These are phyloP conservation scores for Boletellus ananas DNA, from an alignment of 768 basidiomycete species.

Conservation along the genomic window DNA sequence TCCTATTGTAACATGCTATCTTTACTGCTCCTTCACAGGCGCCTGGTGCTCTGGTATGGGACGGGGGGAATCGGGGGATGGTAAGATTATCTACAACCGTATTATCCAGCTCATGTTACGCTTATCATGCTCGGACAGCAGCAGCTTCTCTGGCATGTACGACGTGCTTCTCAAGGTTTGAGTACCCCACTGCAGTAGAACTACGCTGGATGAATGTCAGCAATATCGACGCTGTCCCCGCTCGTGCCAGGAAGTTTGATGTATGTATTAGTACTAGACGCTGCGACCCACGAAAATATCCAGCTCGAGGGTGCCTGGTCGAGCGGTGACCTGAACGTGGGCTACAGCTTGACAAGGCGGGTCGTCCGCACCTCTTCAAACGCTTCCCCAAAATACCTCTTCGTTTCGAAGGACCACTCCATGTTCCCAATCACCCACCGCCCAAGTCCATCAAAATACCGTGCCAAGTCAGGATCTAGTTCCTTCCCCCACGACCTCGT, in stretches of 20 bases:
- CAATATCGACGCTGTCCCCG: constrained; percentile 2
- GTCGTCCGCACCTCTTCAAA: constrained; percentile 51
- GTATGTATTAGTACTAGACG: constrained; percentile 15
- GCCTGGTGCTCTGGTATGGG: constrained; percentile 8
- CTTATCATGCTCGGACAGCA: constrained; percentile 1
- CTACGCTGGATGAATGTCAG: constrained; percentile 7
- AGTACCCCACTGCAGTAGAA: constrained; percentile 12
- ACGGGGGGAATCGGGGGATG: constrained; percentile 2
- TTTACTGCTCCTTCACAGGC: constrained; percentile 9
- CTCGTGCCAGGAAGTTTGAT: constrained; percentile 3
- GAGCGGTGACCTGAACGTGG: background rate
- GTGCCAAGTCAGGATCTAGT: constrained; percentile 48
- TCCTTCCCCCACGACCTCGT: constrained; percentile 48
- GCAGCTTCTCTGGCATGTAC: background rate
- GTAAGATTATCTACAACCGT: constrained; percentile 7
- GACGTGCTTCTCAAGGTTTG: constrained; percentile 3
- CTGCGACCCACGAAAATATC: background rate
- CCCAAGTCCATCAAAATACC: constrained; percentile 53
- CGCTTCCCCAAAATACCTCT: constrained; percentile 60
- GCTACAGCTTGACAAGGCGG: constrained; percentile 29
- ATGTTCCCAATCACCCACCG: constrained; percentile 63
- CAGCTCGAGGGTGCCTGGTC: background rate
- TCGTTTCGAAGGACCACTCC: constrained; percentile 68
- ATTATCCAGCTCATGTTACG: background rate
- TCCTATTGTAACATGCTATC: constrained; percentile 22